Evolutionary conservation across 768 basidiomycete species (phyloP), one percentile per base, ranked within the genome.

Genomic region (Lentinula sp.): DNA sequence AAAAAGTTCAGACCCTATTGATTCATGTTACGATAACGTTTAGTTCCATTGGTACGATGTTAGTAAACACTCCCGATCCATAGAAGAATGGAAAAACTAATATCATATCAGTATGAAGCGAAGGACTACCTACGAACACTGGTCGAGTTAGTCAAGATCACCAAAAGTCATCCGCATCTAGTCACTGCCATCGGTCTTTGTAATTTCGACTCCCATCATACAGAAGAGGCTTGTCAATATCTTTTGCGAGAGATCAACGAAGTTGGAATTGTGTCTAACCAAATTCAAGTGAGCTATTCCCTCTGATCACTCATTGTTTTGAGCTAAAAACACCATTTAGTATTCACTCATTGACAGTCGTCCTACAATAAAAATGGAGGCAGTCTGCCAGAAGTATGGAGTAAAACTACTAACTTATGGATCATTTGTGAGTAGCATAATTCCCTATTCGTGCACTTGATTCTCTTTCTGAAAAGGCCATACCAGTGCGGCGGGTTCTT

Each of bases 31-130:
- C 15, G 7, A 9, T 32, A 2, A 43, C 16, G 15, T 43, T 32
- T 58, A 84, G 83, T 80, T 85, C 68, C 81, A 85, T 64, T 85
- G 84, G 84, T 78, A 85, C 62, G 78, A 85, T 84, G 64, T 65
- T 18, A 34, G 64, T 63, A 42, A 16, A 7, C 35, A 13, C 15
- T 31, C 37, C 31, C 21, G 16, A 45, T 23, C 13, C 32, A 57
- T 28, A 4, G 15, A 45, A 48, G 21, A n/a, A 16, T 45, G 16
- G 8, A 43, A 23, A 16, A n/a, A n/a, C 32, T 37, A 8, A 43
- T 15, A 13, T n/a, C 8, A 5, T 31, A 40, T 4, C 54, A 64
- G 64, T 64, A 64, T 39, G 45, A 57, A n/a, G 59, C 34, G 18
- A 65, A 65, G 42, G 61, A 63, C 37, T 65, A 65, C 39, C 59